phyloP scores from a whole-genome alignment of 805 yeast genomes.

The Metschnikowia cerradonensis region DNA sequence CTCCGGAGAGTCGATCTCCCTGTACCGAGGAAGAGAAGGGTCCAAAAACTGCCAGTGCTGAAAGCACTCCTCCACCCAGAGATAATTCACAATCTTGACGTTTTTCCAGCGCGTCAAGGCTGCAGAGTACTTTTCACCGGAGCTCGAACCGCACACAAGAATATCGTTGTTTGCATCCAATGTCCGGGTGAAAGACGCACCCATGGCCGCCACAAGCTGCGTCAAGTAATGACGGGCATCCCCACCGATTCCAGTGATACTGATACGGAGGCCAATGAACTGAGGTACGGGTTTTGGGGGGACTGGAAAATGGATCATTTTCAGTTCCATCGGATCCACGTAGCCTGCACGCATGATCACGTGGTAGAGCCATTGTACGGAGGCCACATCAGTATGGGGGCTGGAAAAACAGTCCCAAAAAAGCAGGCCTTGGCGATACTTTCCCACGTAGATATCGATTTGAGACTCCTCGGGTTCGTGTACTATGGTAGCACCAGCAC shows the following conservation, averaged over 20 bases:
- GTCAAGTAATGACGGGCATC: slow-evolving; percentile 75
- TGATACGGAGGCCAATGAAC: slow-evolving; percentile 51
- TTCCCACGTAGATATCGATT: slow-evolving; percentile 53
- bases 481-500: slow-evolving; percentile 53
- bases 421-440: slow-evolving; percentile 54
- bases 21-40: slow-evolving; percentile 43
- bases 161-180: slow-evolving; percentile 65
- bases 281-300: slow-evolving; percentile 49
- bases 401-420: slow-evolving; percentile 45
- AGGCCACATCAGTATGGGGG: slow-evolving; percentile 48
- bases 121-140: slow-evolving; percentile 73
- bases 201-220: slow-evolving; percentile 58
- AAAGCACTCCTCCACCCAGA: slow-evolving; percentile 86
- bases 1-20: background rate
- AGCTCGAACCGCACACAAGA: slow-evolving; percentile 60
- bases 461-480: slow-evolving; percentile 15
- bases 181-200: slow-evolving; percentile 72
- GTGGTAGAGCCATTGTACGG: slow-evolving; percentile 70
- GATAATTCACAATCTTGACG: slow-evolving; percentile 64
- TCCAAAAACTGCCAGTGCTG: slow-evolving; percentile 54
- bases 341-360: slow-evolving; percentile 54
- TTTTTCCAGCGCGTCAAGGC: slow-evolving; percentile 59
- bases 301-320: slow-evolving; percentile 69
- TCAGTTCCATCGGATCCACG: slow-evolving; percentile 49
- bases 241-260: slow-evolving; percentile 81